A percentile compares a stretch with the other conserved stretches of the same genome.
phyloP scores from a whole-genome alignment of 2,329 filamentous ascomycete species.

The Lachnellula suecica region DNA sequence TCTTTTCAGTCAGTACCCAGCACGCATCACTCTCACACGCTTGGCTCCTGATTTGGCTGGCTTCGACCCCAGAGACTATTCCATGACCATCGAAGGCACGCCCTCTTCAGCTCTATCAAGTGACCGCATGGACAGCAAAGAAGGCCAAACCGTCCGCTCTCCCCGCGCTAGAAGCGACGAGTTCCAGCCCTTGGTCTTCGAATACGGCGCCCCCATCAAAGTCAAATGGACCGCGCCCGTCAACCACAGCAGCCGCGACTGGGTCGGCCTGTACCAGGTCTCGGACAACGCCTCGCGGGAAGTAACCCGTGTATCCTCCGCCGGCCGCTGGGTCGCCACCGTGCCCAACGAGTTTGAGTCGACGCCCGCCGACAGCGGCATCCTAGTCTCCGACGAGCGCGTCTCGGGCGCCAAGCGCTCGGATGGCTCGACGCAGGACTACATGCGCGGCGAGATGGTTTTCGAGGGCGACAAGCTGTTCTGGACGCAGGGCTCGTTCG shows the following conservation, averaged over 20 bases:
- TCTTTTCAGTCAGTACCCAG: slow-evolving; percentile 86
- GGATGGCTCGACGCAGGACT: slow-evolving; percentile 52
- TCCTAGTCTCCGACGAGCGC: slow-evolving; percentile 67
- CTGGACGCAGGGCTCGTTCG: slow-evolving; percentile 96
- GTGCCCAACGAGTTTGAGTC: slow-evolving; percentile 76
- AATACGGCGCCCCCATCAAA: slow-evolving; percentile 87
- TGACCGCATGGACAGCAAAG: slow-evolving; percentile 68
- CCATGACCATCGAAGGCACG: slow-evolving; percentile 70
- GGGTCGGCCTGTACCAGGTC: slow-evolving; percentile 95
- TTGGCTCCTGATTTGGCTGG: slow-evolving; percentile 79
- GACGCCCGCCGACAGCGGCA: slow-evolving; percentile 71
- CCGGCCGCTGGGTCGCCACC: slow-evolving; percentile 86
- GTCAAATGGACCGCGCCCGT: slow-evolving; percentile 88
- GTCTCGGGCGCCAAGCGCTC: slow-evolving; percentile 43
- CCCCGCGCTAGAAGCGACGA: slow-evolving; percentile 59
- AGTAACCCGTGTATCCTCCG: slow-evolving; percentile 77
- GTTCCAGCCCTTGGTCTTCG: slow-evolving; percentile 74
- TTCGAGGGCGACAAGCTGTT: slow-evolving; percentile 93
- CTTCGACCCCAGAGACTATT: slow-evolving; percentile 77
- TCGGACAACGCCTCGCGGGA: slow-evolving; percentile 89
- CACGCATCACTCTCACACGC: slow-evolving; percentile 78
- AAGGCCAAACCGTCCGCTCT: slow-evolving; percentile 67
- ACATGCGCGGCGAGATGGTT: slow-evolving; percentile 76
- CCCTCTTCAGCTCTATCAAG: slow-evolving; percentile 49
- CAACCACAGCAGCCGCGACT: slow-evolving; percentile 87